Evolutionary conservation across 2,329 filamentous ascomycete genomes (phyloP).

Genomic region (Colletotrichum siamense): DNA sequence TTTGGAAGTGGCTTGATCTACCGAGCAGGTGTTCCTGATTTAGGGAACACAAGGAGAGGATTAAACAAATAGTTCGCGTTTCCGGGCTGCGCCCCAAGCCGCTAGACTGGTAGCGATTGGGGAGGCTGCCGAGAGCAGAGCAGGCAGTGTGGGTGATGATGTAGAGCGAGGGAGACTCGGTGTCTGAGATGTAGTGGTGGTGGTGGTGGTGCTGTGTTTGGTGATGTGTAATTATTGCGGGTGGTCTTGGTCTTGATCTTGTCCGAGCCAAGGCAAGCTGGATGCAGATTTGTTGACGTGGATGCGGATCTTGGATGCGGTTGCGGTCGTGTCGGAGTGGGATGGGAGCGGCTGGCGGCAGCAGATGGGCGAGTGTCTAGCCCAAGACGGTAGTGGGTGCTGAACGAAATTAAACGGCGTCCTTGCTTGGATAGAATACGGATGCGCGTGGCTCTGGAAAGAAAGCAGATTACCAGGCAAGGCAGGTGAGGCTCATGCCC

Average conservation of each 20-base stretch:
- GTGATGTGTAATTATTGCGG: background rate
- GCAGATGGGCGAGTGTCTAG: background rate
- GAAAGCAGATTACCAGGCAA: background rate
- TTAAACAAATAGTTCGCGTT: constrained; percentile 4
- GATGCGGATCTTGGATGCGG: background rate
- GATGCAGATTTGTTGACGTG: background rate
- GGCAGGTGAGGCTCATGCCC: background rate
- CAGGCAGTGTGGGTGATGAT: background rate
- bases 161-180: background rate
- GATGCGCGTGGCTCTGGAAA: background rate
- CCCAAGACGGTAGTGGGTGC: background rate
- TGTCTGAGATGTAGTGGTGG: background rate
- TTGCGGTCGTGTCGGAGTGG: background rate
- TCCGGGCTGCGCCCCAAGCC: constrained; percentile 11
- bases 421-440: background rate
- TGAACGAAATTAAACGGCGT: background rate
- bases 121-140: background rate
- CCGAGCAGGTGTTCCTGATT: background rate
- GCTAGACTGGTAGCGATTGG: background rate
- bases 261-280: background rate
- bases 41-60: background rate
- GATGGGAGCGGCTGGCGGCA: background rate
- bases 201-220: background rate
- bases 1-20: constrained; percentile 13
- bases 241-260: background rate